phyloP scores from a whole-genome alignment of 805 yeast genomes.

The Komagataella phaffii region DNA sequence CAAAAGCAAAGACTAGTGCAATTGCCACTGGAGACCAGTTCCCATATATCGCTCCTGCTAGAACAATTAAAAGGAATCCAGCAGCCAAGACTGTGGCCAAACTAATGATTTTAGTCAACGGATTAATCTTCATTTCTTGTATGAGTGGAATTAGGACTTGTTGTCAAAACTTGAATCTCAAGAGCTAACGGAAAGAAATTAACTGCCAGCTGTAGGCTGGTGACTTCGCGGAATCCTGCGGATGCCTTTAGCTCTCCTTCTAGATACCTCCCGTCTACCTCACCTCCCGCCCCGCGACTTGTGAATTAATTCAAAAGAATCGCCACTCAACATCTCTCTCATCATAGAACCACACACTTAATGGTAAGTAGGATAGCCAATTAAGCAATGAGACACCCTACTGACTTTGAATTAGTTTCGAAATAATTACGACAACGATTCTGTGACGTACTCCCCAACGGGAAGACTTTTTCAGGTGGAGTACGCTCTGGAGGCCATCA shows the following conservation, averaged over 20 bases:
- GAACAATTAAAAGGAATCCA: slow-evolving; percentile 78
- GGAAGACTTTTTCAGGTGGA: slow-evolving; percentile 87
- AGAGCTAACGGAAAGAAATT: slow-evolving; percentile 1
- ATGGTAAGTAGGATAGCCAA: not conserved
- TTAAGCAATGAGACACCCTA: not conserved
- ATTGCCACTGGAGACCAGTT: slow-evolving; percentile 87
- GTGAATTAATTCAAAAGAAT: not conserved
- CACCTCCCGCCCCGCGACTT: not conserved
- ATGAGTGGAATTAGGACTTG: not conserved
- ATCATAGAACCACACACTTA: not conserved
- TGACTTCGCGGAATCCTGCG: not conserved
- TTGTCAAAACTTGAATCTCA: not conserved
- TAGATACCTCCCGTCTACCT: not conserved
- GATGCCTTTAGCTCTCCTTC: not conserved
- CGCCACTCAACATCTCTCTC: not conserved
- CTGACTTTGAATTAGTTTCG: slow-evolving; percentile 45
- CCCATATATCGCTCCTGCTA: slow-evolving; percentile 78
- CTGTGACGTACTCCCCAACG: slow-evolving; percentile 94
- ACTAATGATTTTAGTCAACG: slow-evolving; percentile 66
- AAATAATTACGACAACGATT: slow-evolving; percentile 96
- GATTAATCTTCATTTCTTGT: slow-evolving; percentile 23
- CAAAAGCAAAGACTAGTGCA: slow-evolving; percentile 47
- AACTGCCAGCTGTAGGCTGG: not conserved
- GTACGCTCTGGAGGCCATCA: slow-evolving; percentile 88
- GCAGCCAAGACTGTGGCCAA: slow-evolving; percentile 70